Conservation (phyloP, 2,329 filamentous ascomycete genomes). For the Penicillium sp. region DNA sequence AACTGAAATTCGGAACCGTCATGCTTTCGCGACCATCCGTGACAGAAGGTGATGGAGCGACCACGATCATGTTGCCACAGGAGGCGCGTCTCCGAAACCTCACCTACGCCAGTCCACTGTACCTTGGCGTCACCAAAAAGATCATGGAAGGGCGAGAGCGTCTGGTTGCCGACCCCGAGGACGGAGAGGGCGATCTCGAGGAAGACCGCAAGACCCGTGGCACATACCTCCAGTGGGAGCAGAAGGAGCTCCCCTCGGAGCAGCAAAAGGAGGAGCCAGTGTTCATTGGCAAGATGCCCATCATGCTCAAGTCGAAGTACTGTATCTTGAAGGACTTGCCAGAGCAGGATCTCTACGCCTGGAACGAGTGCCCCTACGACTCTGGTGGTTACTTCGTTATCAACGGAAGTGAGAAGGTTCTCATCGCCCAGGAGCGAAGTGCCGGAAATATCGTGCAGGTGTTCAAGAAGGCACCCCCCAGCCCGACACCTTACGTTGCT, state of each 20-base stretch:
- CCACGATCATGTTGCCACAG: constrained; percentile 82
- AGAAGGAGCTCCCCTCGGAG: constrained; percentile 45
- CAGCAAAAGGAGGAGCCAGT: constrained; percentile 67
- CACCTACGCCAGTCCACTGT: constrained; percentile 90
- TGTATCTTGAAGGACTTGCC: constrained; percentile 82
- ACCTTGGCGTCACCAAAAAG: constrained; percentile 82
- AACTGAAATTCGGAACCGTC: constrained; percentile 89
- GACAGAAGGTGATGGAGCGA: constrained; percentile 87
- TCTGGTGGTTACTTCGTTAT: constrained; percentile 99
- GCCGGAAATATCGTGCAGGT: constrained; percentile 99
- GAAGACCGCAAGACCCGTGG: constrained; percentile 47
- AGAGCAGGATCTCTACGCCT: constrained; percentile 81
- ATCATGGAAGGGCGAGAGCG: constrained; percentile 80
- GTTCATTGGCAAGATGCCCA: constrained; percentile 91
- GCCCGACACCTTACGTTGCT: constrained; percentile 86
- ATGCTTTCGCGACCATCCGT: constrained; percentile 86
- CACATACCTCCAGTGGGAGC: constrained; percentile 49
- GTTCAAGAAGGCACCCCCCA: constrained; percentile 95
- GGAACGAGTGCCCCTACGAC: constrained; percentile 97
- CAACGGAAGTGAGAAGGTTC: constrained; percentile 96
- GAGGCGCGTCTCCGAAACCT: constrained; percentile 94
- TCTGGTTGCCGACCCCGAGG: constrained; percentile 66
- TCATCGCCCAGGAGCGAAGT: constrained; percentile 96
- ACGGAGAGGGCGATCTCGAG: constrained; percentile 53
- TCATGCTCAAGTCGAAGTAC: constrained; percentile 97